A percentile compares a stretch with the other conserved stretches of the same genome.
These are phyloP conservation scores for Limonomyces culmigenus DNA, from an alignment of 1,284 basidiomycete species.

Conservation along the genomic window DNA sequence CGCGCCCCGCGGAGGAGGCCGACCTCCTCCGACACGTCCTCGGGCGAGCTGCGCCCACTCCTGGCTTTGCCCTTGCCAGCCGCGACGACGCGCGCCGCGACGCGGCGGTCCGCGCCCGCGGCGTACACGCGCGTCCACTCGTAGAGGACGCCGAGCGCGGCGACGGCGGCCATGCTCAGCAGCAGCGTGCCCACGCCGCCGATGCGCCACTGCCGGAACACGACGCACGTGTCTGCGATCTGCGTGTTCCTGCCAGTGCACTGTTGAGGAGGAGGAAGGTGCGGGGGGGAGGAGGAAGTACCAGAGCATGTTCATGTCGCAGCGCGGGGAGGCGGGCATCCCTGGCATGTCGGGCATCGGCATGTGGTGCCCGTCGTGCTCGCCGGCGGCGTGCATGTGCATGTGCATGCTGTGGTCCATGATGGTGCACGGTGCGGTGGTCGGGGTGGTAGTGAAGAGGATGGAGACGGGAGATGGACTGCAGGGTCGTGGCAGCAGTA, in stretches of 20 bases:
- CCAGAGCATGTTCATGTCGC: constrained; percentile 61
- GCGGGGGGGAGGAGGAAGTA: constrained; percentile 10
- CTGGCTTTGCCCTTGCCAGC: constrained; percentile 32
- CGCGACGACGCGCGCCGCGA: constrained; percentile 29
- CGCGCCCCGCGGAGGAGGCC: constrained; percentile 34
- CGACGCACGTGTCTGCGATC: constrained; percentile 56
- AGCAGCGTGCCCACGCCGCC: constrained; percentile 34
- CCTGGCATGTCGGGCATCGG: too few relatives aligned
- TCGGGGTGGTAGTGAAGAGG: too few relatives aligned
- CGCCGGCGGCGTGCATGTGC: too few relatives aligned
- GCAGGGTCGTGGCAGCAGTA: too few relatives aligned
- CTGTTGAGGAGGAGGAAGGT: neutral
- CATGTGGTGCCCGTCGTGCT: too few relatives aligned
- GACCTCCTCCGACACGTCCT: constrained; percentile 29
- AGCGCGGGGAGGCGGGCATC: too few relatives aligned
- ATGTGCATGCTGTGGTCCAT: too few relatives aligned
- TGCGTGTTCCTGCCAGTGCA: constrained; percentile 48
- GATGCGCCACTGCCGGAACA: constrained; percentile 62
- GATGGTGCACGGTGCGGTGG: too few relatives aligned
- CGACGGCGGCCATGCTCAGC: constrained; percentile 44
- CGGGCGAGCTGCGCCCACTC: constrained; percentile 27
- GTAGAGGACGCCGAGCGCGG: constrained; percentile 48
- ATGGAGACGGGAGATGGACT: too few relatives aligned
- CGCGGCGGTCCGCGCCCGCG: constrained; percentile 34
- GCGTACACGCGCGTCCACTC: constrained; percentile 56